Evolutionary conservation across 768 basidiomycete genomes (phyloP), one percentile per base, ranked within the genome.

Genomic region (Russula foetens): DNA sequence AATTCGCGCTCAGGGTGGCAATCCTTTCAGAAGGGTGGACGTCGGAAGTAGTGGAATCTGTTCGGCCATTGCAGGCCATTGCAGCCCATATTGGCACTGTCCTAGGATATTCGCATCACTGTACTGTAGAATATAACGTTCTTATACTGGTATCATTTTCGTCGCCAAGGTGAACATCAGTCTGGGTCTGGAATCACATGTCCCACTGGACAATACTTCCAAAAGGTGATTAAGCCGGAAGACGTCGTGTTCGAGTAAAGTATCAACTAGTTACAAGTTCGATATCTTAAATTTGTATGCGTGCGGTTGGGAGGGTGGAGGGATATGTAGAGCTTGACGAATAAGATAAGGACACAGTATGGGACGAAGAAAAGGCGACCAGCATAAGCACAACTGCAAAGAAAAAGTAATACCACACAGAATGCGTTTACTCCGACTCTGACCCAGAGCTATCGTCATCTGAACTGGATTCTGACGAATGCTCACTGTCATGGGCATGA

Each of bases 371-470:
- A 62, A 29, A 7, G 50, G 21, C 51, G n/a, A 56, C 53, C 41
- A 63, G 49, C 31, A 43, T 53, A 66, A 67, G 51, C 56, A 48
- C 41, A 38, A 23, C 43, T 39, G 35, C 7, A 38, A 24, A 31
- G 11, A 28, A 33, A n/a, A 49, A 21, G 54, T 7, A 50, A 26
- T 17, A 52, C 54, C 15, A 21, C 38, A 55, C 43, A 38, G 14
- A 9, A n/a, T 14, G 58, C 43, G n/a, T 31, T 84, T 76, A 92
- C 71, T 92, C 89, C 24, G 89, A 90, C 67, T 92, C 89, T 69
- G 86, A 90, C 65, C 83, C 89, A 56, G 90, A 92, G 71, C 87
- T 89, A 61, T 89, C 88, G 46, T 81, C 86, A 49, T 81, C 86
- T 46, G 84, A 85, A 73, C 87, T 89, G 11, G 88, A 86, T 71